Percentiles rank a stretch among this genome's conserved stretches.
Evolutionary conservation across 140 eudicot genomes (phyloP).

Genomic region (Cichorium intybus): DNA sequence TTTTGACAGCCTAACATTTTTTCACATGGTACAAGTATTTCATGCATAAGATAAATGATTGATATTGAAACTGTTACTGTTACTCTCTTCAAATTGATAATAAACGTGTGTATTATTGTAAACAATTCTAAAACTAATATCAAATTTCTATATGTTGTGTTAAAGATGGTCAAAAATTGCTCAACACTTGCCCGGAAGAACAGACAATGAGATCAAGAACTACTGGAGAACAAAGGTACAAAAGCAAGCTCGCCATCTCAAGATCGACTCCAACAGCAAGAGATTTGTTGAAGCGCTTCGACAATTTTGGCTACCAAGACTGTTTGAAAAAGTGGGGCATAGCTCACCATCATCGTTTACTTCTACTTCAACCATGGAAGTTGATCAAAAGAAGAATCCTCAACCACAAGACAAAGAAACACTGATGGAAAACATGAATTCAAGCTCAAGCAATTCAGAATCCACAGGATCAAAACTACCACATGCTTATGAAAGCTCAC

Average conservation of each 20-base stretch:
- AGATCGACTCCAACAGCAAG: constrained; percentile 55
- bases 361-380: constrained; percentile 34
- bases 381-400: constrained; percentile 18
- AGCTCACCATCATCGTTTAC: constrained; percentile 33
- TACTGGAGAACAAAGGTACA: constrained; percentile 69
- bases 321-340: constrained; percentile 42
- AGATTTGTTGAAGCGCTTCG: constrained; percentile 40
- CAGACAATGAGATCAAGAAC: constrained; percentile 66
- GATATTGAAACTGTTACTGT: not conserved
- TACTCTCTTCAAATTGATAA: not conserved
- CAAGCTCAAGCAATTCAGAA: constrained; percentile 33
- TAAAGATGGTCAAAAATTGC: constrained; percentile 71
- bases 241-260: constrained; percentile 60
- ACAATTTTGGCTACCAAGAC: constrained; percentile 45
- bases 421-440: constrained; percentile 11
- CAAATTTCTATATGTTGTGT: not conserved
- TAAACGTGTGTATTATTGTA: not conserved
- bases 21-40: too few relatives aligned
- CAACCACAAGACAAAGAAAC: constrained; percentile 24
- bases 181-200: constrained; percentile 58
- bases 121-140: not conserved
- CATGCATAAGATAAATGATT: not conserved
- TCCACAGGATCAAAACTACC: constrained; percentile 21
- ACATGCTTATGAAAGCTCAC: constrained; percentile 19
- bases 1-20: too few relatives aligned